Evolutionary conservation across 331 rosid species (phyloP).

Genomic region (Telfairia occidentalis): DNA sequence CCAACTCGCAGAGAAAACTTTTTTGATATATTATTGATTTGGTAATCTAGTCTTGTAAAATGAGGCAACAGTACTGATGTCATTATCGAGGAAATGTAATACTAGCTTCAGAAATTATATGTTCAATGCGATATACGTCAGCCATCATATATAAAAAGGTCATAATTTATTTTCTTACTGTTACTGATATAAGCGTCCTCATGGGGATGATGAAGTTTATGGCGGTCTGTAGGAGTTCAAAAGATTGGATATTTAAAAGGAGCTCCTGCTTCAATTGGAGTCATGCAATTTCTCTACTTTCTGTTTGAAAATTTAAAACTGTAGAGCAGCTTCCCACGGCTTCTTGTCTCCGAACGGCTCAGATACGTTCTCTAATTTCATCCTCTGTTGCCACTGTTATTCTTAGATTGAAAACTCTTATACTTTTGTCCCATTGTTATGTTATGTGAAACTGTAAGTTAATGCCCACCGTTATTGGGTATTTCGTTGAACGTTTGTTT

Average conservation of each 20-base stretch:
- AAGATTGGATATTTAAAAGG: background rate
- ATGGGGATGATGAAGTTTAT: background rate
- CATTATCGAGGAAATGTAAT: background rate
- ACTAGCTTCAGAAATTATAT: background rate
- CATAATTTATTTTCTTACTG: background rate
- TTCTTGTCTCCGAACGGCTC: background rate
- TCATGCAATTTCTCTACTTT: background rate
- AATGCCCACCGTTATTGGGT: too few relatives aligned
- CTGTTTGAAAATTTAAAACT: background rate
- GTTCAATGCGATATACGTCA: background rate
- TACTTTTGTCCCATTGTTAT: background rate
- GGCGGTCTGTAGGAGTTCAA: background rate
- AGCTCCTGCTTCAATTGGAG: background rate
- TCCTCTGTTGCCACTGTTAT: background rate
- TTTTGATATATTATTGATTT: slow-evolving; percentile 7
- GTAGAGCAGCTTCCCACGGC: background rate
- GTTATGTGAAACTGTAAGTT: background rate
- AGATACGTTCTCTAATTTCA: background rate
- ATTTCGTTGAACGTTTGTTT: too few relatives aligned
- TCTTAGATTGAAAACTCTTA: background rate
- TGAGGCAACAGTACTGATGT: slow-evolving; percentile 4
- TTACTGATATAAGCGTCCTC: background rate
- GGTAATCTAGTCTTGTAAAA: slow-evolving; percentile 33
- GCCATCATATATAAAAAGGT: background rate
- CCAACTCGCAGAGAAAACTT: slow-evolving; percentile 11